Conservation (phyloP, 495 filamentous ascomycete genomes). For the Talaromyces stipitatus region DNA sequence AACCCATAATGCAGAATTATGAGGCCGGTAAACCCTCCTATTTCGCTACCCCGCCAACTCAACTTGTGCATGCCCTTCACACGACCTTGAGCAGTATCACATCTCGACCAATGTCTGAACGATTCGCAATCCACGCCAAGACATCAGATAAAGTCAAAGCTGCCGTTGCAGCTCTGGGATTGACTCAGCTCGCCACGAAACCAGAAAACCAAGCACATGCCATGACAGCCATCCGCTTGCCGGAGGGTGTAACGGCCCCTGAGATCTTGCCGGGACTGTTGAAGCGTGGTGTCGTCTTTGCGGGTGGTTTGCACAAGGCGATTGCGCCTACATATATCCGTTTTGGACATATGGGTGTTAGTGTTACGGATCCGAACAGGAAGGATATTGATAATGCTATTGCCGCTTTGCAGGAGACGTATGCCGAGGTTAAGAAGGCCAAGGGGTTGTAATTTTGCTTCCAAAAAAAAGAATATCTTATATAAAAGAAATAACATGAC, state of each 20-base stretch:
- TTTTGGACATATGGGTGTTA: conserved; percentile 95
- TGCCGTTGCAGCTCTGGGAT: conserved; percentile 65
- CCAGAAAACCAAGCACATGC: conserved; percentile 89
- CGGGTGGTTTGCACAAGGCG: conserved; percentile 88
- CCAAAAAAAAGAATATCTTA: background rate
- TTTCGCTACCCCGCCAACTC: conserved; percentile 93
- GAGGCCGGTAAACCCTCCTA: conserved; percentile 95
- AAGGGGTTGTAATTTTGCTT: conserved; percentile 31
- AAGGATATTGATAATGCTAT: conserved; percentile 78
- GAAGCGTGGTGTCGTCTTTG: conserved; percentile 89
- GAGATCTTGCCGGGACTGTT: conserved; percentile 80
- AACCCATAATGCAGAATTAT: conserved; percentile 98
- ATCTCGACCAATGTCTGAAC: conserved; percentile 62
- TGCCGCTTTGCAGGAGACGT: conserved; percentile 61
- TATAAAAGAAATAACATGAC: background rate
- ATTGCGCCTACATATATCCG: conserved; percentile 64
- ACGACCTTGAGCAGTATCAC: conserved; percentile 87
- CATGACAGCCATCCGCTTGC: conserved; percentile 96
- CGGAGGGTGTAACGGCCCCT: conserved; percentile 68
- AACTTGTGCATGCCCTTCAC: conserved; percentile 89
- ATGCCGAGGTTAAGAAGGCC: conserved; percentile 58
- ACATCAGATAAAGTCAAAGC: conserved; percentile 78
- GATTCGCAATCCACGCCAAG: conserved; percentile 70
- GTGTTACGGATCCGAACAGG: conserved; percentile 50
- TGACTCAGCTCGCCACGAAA: conserved; percentile 76